Percentiles rank a stretch among this genome's conserved stretches.
Conservation (phyloP, 345 rosid species). For the Hibiscus trionum region DNA sequence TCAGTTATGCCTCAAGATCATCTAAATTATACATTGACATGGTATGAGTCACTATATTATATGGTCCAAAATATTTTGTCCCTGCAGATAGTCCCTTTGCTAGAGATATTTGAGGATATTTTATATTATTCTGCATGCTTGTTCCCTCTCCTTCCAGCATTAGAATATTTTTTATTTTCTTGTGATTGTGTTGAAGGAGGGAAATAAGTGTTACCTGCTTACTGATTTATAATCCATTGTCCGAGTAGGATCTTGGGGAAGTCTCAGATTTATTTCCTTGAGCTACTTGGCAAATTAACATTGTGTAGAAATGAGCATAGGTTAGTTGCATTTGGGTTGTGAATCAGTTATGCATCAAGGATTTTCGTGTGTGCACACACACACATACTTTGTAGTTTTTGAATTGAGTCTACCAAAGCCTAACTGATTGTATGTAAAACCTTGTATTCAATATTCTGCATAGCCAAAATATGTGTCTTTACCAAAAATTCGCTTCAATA, state of each 20-base stretch:
- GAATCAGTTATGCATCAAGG: not conserved
- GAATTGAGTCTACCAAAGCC: not conserved
- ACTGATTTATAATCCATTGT: too few species aligned
- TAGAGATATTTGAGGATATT: not conserved
- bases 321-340: not conserved
- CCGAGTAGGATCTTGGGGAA: too few species aligned
- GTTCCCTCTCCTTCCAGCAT: not conserved
- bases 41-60: slow-evolving; percentile 36
- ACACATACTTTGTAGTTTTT: not conserved
- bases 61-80: not conserved
- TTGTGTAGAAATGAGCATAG: not conserved
- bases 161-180: not conserved
- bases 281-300: not conserved
- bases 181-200: not conserved
- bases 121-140: not conserved
- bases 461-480: not conserved
- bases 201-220: not conserved
- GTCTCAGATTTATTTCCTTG: too few species aligned
- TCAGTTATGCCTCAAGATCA: slow-evolving; percentile 98
- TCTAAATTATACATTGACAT: slow-evolving; percentile 82
- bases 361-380: not conserved
- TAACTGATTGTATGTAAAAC: not conserved
- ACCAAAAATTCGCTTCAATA: not conserved
- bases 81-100: not conserved
- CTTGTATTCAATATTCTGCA: not conserved